A percentile compares a stretch with the other conserved stretches of the same genome.
Conservation (phyloP, 2,329 filamentous ascomycete species). For the Sporothrix mexicana region DNA sequence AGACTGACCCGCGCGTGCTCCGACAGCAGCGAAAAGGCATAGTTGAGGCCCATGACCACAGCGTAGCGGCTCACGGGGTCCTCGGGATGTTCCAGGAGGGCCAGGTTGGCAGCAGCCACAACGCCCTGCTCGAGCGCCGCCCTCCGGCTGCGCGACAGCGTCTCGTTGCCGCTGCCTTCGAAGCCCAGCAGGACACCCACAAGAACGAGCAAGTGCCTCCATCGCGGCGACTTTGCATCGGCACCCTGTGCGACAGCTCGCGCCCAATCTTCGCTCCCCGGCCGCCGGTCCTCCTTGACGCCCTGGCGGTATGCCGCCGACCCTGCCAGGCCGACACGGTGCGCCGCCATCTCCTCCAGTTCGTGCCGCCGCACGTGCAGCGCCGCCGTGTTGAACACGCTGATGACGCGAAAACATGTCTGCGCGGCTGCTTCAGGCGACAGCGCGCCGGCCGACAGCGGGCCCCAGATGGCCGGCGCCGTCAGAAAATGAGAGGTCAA, state of each 20-base stretch:
- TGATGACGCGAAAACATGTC: constrained; percentile 69
- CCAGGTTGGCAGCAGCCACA: constrained; percentile 76
- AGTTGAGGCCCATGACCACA: constrained; percentile 75
- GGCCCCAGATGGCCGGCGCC: constrained; percentile 73
- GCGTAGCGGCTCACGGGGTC: constrained; percentile 55
- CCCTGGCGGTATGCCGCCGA: constrained; percentile 28
- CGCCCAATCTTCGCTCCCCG: constrained; percentile 59
- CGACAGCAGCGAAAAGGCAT: constrained; percentile 74
- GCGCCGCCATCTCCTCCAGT: constrained; percentile 49
- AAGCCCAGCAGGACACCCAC: constrained; percentile 80
- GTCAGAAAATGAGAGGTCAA: constrained; percentile 74
- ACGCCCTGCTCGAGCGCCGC: constrained; percentile 74
- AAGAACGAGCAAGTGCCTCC: constrained; percentile 84
- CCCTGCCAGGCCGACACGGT: constrained; percentile 36
- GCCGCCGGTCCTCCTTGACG: constrained; percentile 43
- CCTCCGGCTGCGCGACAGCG: constrained; percentile 68
- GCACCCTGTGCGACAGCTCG: constrained; percentile 62
- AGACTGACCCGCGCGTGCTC: constrained; percentile 63
- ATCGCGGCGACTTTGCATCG: constrained; percentile 67
- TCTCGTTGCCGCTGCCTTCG: constrained; percentile 65
- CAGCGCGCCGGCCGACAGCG: neutral
- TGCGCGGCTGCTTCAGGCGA: constrained; percentile 53
- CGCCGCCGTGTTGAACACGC: constrained; percentile 73
- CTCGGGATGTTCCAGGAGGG: constrained; percentile 55
- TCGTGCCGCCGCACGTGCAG: constrained; percentile 59